These are phyloP conservation scores for Phytophthora citricola DNA, from an alignment of 352 stramenopile genomes.

Conservation along the genomic window DNA sequence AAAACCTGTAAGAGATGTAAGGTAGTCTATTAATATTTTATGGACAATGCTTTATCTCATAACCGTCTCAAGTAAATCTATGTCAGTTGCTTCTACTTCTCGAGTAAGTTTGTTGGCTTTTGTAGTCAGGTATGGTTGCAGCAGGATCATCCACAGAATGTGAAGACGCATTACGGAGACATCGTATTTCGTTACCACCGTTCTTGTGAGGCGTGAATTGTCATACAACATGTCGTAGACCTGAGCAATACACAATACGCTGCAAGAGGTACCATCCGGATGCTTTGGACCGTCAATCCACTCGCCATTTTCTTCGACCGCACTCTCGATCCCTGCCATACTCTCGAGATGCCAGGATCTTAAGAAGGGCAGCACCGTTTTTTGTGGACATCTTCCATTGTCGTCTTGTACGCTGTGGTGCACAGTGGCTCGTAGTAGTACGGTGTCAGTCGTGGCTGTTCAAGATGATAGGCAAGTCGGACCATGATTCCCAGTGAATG, in stretches of 20 bases:
- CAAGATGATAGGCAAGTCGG: not conserved
- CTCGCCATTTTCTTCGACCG: not conserved
- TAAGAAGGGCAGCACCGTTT: not conserved
- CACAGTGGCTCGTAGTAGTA: conserved; percentile 19
- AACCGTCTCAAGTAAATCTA: not conserved
- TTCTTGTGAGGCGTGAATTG: not conserved
- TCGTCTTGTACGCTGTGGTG: not conserved
- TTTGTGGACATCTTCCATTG: conserved; percentile 6
- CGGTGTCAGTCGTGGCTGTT: not conserved
- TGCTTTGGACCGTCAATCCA: conserved; percentile 2
- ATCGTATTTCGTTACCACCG: too few relatives aligned
- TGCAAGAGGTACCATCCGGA: conserved; percentile 3
- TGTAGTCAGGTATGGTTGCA: too few relatives aligned
- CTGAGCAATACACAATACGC: conserved; percentile 6
- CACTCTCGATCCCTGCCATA: not conserved
- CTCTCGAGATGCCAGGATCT: too few relatives aligned
- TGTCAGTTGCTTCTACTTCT: too few relatives aligned
- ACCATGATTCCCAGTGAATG: not conserved
- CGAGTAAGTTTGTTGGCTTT: too few relatives aligned
- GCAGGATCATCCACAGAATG: too few relatives aligned
- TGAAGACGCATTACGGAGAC: too few relatives aligned
- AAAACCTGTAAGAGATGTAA: not conserved
- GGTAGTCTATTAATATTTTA: too few relatives aligned
- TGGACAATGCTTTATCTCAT: not conserved
- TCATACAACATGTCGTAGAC: not conserved